Base-by-base conservation (phyloP, 2,329 filamentous ascomycete species). In the Colletotrichum navitas region DNA sequence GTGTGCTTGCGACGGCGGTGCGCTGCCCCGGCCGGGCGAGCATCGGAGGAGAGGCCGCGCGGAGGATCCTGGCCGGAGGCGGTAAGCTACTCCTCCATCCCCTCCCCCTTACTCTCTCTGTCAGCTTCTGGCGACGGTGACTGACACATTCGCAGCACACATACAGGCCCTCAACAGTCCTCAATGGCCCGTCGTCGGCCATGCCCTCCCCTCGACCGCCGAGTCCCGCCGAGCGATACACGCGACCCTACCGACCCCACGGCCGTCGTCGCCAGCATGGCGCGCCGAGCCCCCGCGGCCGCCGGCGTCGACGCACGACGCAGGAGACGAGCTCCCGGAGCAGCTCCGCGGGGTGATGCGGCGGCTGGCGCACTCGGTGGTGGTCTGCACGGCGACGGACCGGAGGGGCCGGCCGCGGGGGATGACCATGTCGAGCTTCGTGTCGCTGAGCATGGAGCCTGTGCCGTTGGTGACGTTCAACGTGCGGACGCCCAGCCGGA, bases 371-470 rank as follows among this genome's bases (percentile, higher is more conserved):
- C 85, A 88, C 75, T 85, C 87, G 0, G 86, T 88, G 47, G 86
- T 89, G n/a, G 84, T 89, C 16, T 87, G 87, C 76, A 89, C 87
- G 29, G 80, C 86, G 29, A 77, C 80, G n/a, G 78, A 81, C n/a
- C 72, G 78, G 45, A 18, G 73, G 36, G 73, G 77, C 41, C 65
- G 76, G 51, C 77, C 84, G 7, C 82, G 85, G 41, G 88, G 84
- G 59, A 88, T 90, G 84, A 90, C 88, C 41, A 87, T 89, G 82
- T 90, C 88, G 8, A 89, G 87, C 2, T 85, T 90, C 73, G 88
- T 88, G 2, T 89, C 87, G 0, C 79, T 90, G 34, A 84, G 86
- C 21, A 81, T 90, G 24, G 74, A 77, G n/a, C 87, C 88, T 0
- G 82, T 79, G 34, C 87, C 88, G 1, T 80, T 87, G 14, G 79